Conservation (phyloP, 345 rosid species). For the Garcia nutans region DNA sequence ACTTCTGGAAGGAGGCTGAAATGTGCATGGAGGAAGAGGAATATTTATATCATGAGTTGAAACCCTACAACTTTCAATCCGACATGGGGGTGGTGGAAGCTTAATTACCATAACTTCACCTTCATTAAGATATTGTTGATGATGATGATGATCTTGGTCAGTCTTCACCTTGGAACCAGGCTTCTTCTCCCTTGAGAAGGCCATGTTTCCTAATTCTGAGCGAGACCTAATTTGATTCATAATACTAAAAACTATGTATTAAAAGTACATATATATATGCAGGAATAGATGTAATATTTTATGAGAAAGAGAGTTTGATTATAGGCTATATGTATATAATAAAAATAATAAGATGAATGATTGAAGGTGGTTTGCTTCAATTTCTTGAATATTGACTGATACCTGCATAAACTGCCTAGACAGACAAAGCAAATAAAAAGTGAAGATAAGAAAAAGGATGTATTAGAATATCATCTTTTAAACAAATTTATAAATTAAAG, state of each 20-base stretch:
- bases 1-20: conserved; percentile 37
- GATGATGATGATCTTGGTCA: conserved; percentile 14
- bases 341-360: background rate
- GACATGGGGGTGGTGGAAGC: conserved; percentile 46
- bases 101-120: background rate
- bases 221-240: conserved; percentile 23
- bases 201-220: conserved; percentile 20
- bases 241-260: background rate
- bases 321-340: background rate
- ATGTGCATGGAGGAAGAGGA: conserved; percentile 44
- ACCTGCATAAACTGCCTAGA: background rate
- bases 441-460: background rate
- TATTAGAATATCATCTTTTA: background rate
- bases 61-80: conserved; percentile 4
- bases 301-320: background rate
- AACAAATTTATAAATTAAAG: background rate
- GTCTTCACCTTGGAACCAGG: conserved; percentile 33
- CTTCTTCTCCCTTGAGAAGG: conserved; percentile 47
- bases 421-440: conserved; percentile 15
- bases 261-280: too few relatives aligned
- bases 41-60: conserved; percentile 22
- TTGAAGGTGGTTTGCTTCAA: too few relatives aligned
- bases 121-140: background rate
- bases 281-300: background rate
- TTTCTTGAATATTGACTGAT: too few relatives aligned